A percentile compares a stretch with the other conserved stretches of the same genome.
These are phyloP conservation scores for Clitocybe nebularis DNA, from an alignment of 1,284 basidiomycete species.

Conservation along the genomic window DNA sequence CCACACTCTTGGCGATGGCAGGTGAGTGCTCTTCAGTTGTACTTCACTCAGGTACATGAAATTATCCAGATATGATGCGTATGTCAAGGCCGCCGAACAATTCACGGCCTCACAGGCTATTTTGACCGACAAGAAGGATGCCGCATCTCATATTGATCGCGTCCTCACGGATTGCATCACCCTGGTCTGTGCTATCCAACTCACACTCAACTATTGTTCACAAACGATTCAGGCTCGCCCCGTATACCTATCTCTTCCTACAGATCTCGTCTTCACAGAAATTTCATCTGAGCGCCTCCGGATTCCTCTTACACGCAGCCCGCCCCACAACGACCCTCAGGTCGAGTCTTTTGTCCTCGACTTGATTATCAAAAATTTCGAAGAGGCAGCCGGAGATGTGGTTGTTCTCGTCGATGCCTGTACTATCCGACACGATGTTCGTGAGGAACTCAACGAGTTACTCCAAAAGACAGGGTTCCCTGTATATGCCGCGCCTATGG, in stretches of 20 bases:
- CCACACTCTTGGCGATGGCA: slow-evolving; percentile 84
- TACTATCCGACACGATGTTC: slow-evolving; percentile 75
- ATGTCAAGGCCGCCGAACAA: slow-evolving; percentile 71
- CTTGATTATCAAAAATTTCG: slow-evolving; percentile 64
- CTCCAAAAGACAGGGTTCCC: slow-evolving; percentile 71
- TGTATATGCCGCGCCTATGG: slow-evolving; percentile 85
- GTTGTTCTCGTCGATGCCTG: slow-evolving; percentile 90
- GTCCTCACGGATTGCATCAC: slow-evolving; percentile 74
- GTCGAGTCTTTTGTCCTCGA: slow-evolving; percentile 73
- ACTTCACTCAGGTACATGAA: no score
- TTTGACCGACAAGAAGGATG: slow-evolving; percentile 50
- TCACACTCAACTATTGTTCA: neutral
- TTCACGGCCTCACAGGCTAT: slow-evolving; percentile 71
- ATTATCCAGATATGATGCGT: slow-evolving; percentile 68
- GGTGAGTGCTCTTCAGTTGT: slow-evolving; percentile 31
- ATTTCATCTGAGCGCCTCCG: slow-evolving; percentile 67
- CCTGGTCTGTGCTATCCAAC: slow-evolving; percentile 32
- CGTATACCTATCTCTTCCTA: slow-evolving; percentile 87
- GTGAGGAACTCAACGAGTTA: slow-evolving; percentile 66
- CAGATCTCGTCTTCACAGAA: slow-evolving; percentile 72
- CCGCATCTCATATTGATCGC: slow-evolving; percentile 76
- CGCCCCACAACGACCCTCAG: slow-evolving; percentile 52
- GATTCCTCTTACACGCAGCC: slow-evolving; percentile 52
- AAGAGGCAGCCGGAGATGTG: slow-evolving; percentile 60
- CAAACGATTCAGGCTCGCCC: slow-evolving; percentile 61